Base-by-base conservation (phyloP, 441 rosid genomes). In the Mallotus japonicus region DNA sequence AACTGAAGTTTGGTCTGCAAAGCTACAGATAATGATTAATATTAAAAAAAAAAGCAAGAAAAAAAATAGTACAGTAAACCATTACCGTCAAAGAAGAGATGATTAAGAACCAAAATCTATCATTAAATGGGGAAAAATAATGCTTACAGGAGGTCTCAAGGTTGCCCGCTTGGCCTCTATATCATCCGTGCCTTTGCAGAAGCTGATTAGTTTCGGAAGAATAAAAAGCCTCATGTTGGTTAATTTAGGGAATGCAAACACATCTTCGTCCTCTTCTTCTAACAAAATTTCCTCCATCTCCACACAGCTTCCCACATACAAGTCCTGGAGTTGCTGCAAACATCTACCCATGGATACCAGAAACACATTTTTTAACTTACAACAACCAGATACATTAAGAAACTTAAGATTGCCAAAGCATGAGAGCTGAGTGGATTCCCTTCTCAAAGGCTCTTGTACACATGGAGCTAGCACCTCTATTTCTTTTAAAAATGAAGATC, bases 341-440 rank as follows among this genome's bases (percentile, higher is more conserved):
- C 40, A 8, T 32, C 40, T 60, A 60, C 19, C 64, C 42, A 60
- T 28, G 2, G 42, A 60, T 2, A 15, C 6, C 28, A 16, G 42
- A 60, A 60, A 60, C n/a, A 60, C n/a, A 60, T 28, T 32, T 60
- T 60, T 14, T 42, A 60, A 60, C 44, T 60, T 32, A 0, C 7
- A 60, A 6, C 64, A 60, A 32, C 64, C 64, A 60, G 64, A 60
- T 60, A 60, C 5, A 8, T 6, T 14, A 32, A 60, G 64, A 32
- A 32, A 60, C 32, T 34, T 60, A 32, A 60, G 40, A 60, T 60
- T 60, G n/a, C 64, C 64, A 28, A 60, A 60, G 64, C 64, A 60
- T 28, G 64, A 15, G 17, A 32, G n/a, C 42, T 60, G 64, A 32
- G 44, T 32, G n/a, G 64, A 6, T 60, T 60, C 44, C 44, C n/a